Evolutionary conservation across 352 stramenopile genomes (phyloP).

Genomic region (Globisporangium nodosum): DNA sequence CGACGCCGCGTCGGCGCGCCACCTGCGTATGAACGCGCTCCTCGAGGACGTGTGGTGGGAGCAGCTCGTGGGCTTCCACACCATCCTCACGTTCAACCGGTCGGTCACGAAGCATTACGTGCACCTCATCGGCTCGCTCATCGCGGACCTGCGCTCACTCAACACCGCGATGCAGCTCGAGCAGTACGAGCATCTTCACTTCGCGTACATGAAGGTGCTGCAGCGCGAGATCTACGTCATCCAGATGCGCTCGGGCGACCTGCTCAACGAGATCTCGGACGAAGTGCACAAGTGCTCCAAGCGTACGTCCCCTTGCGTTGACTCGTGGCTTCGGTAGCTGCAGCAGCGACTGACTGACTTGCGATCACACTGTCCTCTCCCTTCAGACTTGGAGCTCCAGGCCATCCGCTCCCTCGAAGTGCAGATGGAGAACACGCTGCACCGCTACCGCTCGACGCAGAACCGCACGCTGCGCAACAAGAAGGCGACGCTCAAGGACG

Average conservation of each 20-base stretch:
- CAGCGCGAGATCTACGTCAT: conserved; percentile 82
- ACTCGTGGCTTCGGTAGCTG: background rate
- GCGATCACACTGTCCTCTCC: background rate
- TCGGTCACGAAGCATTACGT: conserved; percentile 69
- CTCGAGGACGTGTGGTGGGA: conserved; percentile 81
- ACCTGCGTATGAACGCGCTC: conserved; percentile 52
- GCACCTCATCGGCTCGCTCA: conserved; percentile 50
- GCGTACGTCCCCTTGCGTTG: conserved; percentile 21
- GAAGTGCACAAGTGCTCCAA: conserved; percentile 48
- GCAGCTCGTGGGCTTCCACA: conserved; percentile 66
- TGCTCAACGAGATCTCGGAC: conserved; percentile 62
- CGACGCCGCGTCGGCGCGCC: conserved; percentile 33
- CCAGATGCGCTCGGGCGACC: conserved; percentile 52
- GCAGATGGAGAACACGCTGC: conserved; percentile 68
- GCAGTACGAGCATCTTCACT: conserved; percentile 65
- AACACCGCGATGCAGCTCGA: conserved; percentile 81
- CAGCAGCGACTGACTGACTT: background rate
- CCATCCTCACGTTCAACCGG: conserved; percentile 62
- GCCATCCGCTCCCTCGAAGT: conserved; percentile 35
- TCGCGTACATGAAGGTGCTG: conserved; percentile 71
- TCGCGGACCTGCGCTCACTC: conserved; percentile 58
- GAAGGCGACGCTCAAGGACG: conserved; percentile 55
- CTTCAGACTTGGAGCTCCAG: conserved; percentile 44
- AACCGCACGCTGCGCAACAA: conserved; percentile 45
- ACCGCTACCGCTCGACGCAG: conserved; percentile 53